phyloP scores from a whole-genome alignment of 768 basidiomycete species.

The Thelephora aurantiotincta region DNA sequence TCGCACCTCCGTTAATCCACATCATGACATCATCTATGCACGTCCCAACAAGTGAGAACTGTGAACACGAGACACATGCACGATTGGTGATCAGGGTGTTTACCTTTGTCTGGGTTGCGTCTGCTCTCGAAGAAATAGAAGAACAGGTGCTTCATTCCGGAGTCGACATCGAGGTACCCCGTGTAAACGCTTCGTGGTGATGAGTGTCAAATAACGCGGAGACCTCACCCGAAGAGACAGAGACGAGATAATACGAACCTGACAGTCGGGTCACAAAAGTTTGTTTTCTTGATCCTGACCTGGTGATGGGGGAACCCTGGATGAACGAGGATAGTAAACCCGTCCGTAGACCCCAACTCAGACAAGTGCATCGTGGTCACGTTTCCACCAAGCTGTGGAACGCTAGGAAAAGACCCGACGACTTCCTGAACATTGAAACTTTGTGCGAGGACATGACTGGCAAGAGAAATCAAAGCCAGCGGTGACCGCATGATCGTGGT shows the following conservation, averaged over 20 bases:
- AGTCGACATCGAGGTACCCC: constrained; percentile 31
- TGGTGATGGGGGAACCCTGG: constrained; percentile 37
- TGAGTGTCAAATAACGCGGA: background rate
- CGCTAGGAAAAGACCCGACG: background rate
- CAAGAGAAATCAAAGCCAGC: background rate
- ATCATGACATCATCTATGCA: constrained; percentile 45
- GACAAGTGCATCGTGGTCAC: constrained; percentile 11
- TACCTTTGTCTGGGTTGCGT: constrained; percentile 26
- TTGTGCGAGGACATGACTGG: background rate
- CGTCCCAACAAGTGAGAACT: background rate
- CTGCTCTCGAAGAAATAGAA: constrained; percentile 54
- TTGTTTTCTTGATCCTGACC: constrained; percentile 44
- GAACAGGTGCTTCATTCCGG: constrained; percentile 36
- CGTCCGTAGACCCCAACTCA: constrained; percentile 13
- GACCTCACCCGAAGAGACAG: background rate
- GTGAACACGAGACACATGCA: background rate
- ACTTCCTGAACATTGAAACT: background rate
- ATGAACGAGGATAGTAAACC: constrained; percentile 17
- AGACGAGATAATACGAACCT: constrained; percentile 23
- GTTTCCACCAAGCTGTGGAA: constrained; percentile 1
- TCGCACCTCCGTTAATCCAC: constrained; percentile 50
- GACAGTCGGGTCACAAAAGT: constrained; percentile 52
- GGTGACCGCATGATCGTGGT: constrained; percentile 4
- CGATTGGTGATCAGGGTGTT: background rate
- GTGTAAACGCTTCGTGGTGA: constrained; percentile 23